Evolutionary conservation across 208 protist species (phyloP).

Genomic region (Phytomonas serpens): DNA sequence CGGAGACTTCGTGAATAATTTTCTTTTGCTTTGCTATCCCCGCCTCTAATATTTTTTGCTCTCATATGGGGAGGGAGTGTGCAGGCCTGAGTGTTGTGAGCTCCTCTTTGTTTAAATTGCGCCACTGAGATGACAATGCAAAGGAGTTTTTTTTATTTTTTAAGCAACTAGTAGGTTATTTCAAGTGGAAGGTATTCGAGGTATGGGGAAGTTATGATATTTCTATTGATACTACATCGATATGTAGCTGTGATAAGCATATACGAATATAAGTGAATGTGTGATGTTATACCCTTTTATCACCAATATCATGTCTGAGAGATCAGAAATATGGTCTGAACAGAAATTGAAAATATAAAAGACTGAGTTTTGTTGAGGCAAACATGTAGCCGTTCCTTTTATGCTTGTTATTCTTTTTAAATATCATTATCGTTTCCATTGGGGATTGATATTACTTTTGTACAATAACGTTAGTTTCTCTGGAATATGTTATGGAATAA

Average conservation of each 20-base stretch:
- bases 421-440: neutral
- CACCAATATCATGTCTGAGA: neutral
- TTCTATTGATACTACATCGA: neutral
- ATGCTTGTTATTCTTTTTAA: neutral
- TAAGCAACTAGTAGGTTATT: neutral
- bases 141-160: neutral
- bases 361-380: neutral
- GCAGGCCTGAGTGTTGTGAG: neutral
- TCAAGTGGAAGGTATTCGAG: neutral
- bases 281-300: neutral
- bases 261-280: neutral
- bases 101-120: neutral
- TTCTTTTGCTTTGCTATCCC: neutral
- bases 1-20: neutral
- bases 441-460: neutral
- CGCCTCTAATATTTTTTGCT: neutral
- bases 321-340: neutral
- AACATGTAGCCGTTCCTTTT: neutral
- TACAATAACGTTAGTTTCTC: neutral
- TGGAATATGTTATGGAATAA: neutral
- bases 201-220: slow-evolving; percentile 2
- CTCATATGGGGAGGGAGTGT: neutral
- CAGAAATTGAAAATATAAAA: neutral
- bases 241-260: neutral
- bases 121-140: neutral